Conservation (phyloP, 1,284 basidiomycete genomes). For the Puccinia horiana region DNA sequence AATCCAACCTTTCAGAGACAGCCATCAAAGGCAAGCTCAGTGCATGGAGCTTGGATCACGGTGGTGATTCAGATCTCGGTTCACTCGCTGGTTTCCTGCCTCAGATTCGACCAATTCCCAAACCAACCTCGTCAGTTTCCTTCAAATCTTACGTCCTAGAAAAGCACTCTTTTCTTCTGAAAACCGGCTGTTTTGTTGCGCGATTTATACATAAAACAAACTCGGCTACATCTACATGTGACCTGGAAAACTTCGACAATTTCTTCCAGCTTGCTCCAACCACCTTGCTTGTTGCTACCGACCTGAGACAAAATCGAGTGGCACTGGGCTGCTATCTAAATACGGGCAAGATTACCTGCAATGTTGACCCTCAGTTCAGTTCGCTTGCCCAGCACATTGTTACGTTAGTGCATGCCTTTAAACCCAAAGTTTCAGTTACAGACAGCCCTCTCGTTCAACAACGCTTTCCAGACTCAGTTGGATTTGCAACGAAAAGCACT, state of each 20-base stretch:
- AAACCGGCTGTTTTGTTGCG: constrained; percentile 21
- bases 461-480: not conserved
- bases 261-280: constrained; percentile 29
- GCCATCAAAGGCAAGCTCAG: not conserved
- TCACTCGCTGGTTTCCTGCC: constrained; percentile 13
- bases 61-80: constrained; percentile 31
- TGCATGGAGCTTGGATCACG: constrained; percentile 30
- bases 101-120: not conserved
- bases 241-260: not conserved
- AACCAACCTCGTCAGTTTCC: not conserved
- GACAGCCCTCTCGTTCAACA: not conserved
- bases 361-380: constrained; percentile 28
- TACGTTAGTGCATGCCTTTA: constrained; percentile 12
- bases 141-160: not conserved
- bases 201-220: constrained; percentile 17
- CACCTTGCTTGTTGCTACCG: constrained; percentile 29
- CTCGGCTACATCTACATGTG: not conserved
- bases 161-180: constrained; percentile 25
- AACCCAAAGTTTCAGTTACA: not conserved
- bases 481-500: not conserved
- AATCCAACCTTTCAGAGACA: not conserved
- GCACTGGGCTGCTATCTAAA: constrained; percentile 15
- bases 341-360: constrained; percentile 10
- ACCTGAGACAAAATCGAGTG: not conserved
- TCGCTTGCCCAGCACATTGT: constrained; percentile 33